Evolutionary conservation across 805 yeast species (phyloP).

Genomic region (Candida glaebosa): DNA sequence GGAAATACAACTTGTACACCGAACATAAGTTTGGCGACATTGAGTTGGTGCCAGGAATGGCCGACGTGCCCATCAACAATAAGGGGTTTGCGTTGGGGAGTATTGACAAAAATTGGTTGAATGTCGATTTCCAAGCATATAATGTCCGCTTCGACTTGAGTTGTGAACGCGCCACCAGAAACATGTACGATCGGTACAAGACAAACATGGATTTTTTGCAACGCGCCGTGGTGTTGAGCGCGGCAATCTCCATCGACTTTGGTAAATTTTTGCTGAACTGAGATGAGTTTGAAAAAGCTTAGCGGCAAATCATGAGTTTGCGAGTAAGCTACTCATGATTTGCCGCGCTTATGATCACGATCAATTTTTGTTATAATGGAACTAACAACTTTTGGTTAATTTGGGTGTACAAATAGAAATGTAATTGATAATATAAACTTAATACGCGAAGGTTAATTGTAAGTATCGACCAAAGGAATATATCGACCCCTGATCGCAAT

Average conservation of each 20-base stretch:
- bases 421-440: no score
- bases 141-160: not conserved
- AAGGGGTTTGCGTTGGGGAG: not conserved
- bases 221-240: constrained; percentile 80
- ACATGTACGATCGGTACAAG: not conserved
- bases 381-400: no score
- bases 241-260: constrained; percentile 89
- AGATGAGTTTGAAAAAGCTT: constrained; percentile 29
- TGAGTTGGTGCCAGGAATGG: not conserved
- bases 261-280: constrained; percentile 98
- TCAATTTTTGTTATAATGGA: no score
- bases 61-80: not conserved
- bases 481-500: no score
- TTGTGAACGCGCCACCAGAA: not conserved
- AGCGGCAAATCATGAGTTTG: not conserved
- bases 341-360: no score
- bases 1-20: not conserved
- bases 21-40: not conserved
- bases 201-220: constrained; percentile 50
- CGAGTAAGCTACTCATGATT: no score
- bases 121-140: not conserved
- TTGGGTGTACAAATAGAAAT: no score
- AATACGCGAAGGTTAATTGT: no score
- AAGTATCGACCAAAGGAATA: no score
- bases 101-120: constrained; percentile 1